A percentile compares a stretch with the other conserved stretches of the same genome.
Conservation (phyloP, 1,284 basidiomycete genomes). For the Apiotrichum gamsii region DNA sequence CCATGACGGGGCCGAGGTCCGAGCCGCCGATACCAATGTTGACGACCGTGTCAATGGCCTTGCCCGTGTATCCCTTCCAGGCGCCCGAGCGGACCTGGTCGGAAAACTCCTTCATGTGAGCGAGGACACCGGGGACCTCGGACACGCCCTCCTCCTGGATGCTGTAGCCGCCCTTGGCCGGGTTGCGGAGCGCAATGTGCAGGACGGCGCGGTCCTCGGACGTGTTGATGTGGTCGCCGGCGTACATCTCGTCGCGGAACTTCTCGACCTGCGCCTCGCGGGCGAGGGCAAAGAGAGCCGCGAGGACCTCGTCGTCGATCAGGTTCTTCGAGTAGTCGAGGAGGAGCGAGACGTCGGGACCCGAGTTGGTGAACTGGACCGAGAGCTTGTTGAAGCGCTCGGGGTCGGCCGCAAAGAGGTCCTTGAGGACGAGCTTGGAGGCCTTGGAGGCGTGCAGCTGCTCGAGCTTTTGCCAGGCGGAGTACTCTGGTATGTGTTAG, state of each 20-base stretch:
- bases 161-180: slow-evolving; percentile 53
- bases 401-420: slow-evolving; percentile 85
- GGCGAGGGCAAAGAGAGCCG: slow-evolving; percentile 69
- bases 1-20: slow-evolving; percentile 97
- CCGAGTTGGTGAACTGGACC: slow-evolving; percentile 63
- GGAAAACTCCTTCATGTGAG: slow-evolving; percentile 87
- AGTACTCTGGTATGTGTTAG: slow-evolving; percentile 57
- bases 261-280: slow-evolving; percentile 80
- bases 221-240: slow-evolving; percentile 95
- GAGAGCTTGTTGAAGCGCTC: slow-evolving; percentile 79
- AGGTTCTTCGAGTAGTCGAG: slow-evolving; percentile 97
- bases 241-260: slow-evolving; percentile 86
- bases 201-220: slow-evolving; percentile 95
- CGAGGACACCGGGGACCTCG: slow-evolving; percentile 75
- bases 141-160: slow-evolving; percentile 75
- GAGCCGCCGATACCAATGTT: slow-evolving; percentile 99
- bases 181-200: slow-evolving; percentile 86
- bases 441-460: slow-evolving; percentile 70
- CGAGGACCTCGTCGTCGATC: slow-evolving; percentile 77
- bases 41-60: slow-evolving; percentile 87
- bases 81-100: slow-evolving; percentile 75
- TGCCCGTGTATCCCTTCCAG: slow-evolving; percentile 97
- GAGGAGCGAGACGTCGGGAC: slow-evolving; percentile 67
- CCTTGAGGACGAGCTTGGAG: slow-evolving; percentile 71
- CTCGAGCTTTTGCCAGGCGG: slow-evolving; percentile 87